Evolutionary conservation across 2,329 filamentous ascomycete genomes (phyloP).

Genomic region (Sphaerulina vaccinii): DNA sequence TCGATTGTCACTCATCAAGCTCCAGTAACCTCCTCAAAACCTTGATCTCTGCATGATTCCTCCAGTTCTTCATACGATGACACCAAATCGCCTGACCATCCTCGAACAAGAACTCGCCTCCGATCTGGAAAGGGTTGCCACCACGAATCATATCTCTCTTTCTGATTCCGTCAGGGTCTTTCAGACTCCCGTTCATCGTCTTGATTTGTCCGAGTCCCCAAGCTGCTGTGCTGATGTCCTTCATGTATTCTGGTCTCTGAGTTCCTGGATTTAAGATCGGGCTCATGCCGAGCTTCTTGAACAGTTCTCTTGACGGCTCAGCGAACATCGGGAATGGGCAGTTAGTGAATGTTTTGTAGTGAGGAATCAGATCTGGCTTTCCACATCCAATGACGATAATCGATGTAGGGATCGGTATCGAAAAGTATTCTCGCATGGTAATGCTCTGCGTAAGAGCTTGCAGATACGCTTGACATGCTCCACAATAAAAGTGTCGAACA

Average conservation of each 20-base stretch:
- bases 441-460: slow-evolving; percentile 37
- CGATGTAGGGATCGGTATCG: slow-evolving; percentile 38
- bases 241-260: slow-evolving; percentile 39
- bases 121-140: slow-evolving; percentile 42
- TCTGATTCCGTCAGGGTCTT: slow-evolving; percentile 34
- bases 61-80: slow-evolving; percentile 42
- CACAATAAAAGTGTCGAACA: slow-evolving; percentile 45
- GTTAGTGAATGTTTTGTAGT: slow-evolving; percentile 38
- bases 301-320: slow-evolving; percentile 38
- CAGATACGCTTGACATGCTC: slow-evolving; percentile 42
- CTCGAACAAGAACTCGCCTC: slow-evolving; percentile 44
- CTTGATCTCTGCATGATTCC: slow-evolving; percentile 40
- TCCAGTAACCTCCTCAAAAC: slow-evolving; percentile 39
- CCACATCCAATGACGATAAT: slow-evolving; percentile 43
- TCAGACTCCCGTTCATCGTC: slow-evolving; percentile 29
- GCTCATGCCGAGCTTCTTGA: slow-evolving; percentile 40
- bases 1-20: slow-evolving; percentile 32
- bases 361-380: slow-evolving; percentile 37
- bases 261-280: slow-evolving; percentile 36
- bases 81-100: slow-evolving; percentile 44
- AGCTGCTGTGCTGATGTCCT: slow-evolving; percentile 33
- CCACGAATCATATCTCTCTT: slow-evolving; percentile 36
- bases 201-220: slow-evolving; percentile 37
- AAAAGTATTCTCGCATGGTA: slow-evolving; percentile 38
- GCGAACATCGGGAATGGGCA: slow-evolving; percentile 42